Percentiles rank a stretch among this genome's conserved stretches.
Evolutionary conservation across 164 flowering plant species (phyloP).

Genomic region (Vitis vinifera): DNA sequence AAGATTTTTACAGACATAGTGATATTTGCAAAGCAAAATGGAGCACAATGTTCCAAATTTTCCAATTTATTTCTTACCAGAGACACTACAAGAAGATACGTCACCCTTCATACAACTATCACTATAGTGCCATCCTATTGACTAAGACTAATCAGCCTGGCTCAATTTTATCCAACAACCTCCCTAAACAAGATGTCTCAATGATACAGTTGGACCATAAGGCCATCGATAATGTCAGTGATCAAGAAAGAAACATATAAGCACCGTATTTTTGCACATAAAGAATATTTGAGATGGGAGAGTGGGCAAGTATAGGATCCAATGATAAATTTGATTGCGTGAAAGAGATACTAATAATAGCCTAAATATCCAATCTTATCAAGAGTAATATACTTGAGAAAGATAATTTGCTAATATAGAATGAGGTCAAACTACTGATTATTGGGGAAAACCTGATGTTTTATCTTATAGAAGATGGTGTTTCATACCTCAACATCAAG

Average conservation of each 20-base stretch:
- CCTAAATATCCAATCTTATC: background rate
- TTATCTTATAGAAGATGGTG: background rate
- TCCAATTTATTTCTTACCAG: too few species aligned
- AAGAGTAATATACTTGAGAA: background rate
- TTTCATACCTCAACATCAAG: slow-evolving; percentile 10
- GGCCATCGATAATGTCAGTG: background rate
- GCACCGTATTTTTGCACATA: background rate
- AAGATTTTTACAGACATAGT: too few species aligned
- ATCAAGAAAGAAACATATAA: background rate
- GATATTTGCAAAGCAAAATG: too few species aligned
- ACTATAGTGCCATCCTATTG: too few species aligned
- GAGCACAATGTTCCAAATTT: too few species aligned
- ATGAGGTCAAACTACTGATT: background rate
- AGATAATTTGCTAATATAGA: background rate
- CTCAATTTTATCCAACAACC: too few species aligned
- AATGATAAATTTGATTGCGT: background rate
- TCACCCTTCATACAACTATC: too few species aligned
- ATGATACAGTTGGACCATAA: background rate
- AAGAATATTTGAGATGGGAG: background rate
- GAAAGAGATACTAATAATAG: background rate
- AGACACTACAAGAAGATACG: too few species aligned
- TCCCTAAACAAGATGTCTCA: too few species aligned
- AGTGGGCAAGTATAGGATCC: background rate
- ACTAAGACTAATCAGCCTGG: too few species aligned
- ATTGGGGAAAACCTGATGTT: background rate